These are phyloP conservation scores for Salix purpurea DNA, from an alignment of 345 rosid genomes.

Conservation along the genomic window DNA sequence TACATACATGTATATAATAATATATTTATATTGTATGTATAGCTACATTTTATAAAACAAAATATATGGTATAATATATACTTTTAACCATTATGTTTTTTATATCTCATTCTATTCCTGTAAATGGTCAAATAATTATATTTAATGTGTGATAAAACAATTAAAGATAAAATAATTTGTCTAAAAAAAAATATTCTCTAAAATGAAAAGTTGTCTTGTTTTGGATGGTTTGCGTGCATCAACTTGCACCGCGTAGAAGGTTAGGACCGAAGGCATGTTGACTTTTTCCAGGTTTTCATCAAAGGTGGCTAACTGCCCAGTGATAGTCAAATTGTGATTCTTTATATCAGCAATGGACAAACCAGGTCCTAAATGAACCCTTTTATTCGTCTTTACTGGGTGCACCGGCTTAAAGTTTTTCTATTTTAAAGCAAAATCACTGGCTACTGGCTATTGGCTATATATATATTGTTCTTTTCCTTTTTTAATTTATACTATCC, in stretches of 20 bases:
- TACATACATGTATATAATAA: no score
- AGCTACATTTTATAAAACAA: no score
- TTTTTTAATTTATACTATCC: no score
- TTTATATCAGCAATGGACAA: background rate
- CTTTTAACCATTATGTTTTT: no score
- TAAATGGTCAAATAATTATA: no score
- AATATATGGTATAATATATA: no score
- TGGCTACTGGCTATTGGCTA: fast-evolving
- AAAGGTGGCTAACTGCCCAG: background rate
- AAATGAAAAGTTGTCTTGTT: background rate
- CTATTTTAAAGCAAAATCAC: background rate
- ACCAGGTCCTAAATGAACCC: background rate
- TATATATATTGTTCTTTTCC: no score
- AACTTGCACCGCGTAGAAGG: background rate
- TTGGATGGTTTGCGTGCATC: background rate
- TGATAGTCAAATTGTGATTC: background rate
- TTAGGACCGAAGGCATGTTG: background rate
- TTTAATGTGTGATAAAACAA: no score
- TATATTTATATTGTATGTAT: no score
- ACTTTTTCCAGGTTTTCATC: background rate
- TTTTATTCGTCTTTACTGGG: background rate
- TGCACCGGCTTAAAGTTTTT: background rate
- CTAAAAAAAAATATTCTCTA: no score
- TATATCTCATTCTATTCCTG: no score
- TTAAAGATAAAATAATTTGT: no score